These are phyloP conservation scores for Solanum sitiens DNA, from an alignment of 257 asterid genomes.

Conservation along the genomic window DNA sequence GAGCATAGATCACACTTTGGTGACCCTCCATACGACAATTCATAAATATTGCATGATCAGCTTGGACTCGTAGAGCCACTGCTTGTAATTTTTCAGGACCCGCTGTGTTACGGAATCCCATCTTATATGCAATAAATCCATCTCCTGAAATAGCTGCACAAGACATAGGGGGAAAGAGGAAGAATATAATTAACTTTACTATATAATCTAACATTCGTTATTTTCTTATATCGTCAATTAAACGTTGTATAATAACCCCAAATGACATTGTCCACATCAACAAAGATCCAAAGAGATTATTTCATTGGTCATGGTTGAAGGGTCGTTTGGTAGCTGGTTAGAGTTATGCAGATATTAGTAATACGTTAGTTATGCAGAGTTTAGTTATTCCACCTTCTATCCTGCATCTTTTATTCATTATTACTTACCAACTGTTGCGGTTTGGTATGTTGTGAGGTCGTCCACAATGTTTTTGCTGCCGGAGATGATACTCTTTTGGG, in stretches of 20 bases:
- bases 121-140: conserved; percentile 64
- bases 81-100: conserved; percentile 90
- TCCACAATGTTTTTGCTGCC: conserved; percentile 69
- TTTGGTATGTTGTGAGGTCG: conserved; percentile 62
- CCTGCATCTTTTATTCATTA: not conserved
- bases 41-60: conserved; percentile 54
- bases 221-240: not conserved
- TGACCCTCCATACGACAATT: conserved; percentile 81
- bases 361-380: not conserved
- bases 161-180: not conserved
- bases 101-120: conserved; percentile 83
- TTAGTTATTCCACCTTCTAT: not conserved
- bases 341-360: not conserved
- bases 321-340: not conserved
- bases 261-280: not conserved
- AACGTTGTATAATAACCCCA: not conserved
- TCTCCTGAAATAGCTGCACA: conserved; percentile 58
- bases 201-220: not conserved
- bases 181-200: not conserved
- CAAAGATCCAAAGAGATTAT: not conserved
- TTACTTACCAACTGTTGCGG: conserved; percentile 74
- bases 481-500: conserved; percentile 67
- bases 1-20: conserved; percentile 55
- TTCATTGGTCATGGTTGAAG: not conserved
- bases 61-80: conserved; percentile 75